Conservation (phyloP, 306 rosid genomes). For the Casuarina equisetifolia region DNA sequence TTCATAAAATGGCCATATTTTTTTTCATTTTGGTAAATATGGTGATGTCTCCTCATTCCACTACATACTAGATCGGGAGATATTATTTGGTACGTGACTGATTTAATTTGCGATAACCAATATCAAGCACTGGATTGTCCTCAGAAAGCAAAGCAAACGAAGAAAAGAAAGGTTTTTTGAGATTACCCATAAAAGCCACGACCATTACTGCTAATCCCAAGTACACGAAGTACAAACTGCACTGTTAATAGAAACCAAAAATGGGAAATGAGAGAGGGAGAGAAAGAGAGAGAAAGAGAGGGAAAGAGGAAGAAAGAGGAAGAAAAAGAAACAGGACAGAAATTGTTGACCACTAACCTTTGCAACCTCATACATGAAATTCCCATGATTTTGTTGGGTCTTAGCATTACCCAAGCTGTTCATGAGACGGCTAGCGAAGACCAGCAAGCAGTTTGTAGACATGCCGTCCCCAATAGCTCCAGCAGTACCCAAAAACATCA, state of each 20-base stretch:
- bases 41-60: neutral
- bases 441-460: conserved; percentile 76
- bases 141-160: conserved; percentile 39
- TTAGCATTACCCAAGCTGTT: conserved; percentile 73
- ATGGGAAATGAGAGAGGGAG: neutral
- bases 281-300: neutral
- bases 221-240: conserved; percentile 93
- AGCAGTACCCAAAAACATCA: conserved; percentile 70
- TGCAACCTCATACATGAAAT: conserved; percentile 75
- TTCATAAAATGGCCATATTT: conserved; percentile 13
- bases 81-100: conserved; percentile 1
- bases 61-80: neutral
- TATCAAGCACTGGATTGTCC: conserved; percentile 19
- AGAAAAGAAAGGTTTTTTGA: conserved; percentile 13
- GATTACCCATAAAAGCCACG: conserved; percentile 88
- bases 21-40: conserved; percentile 10
- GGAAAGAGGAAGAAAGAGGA: neutral
- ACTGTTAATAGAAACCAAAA: conserved; percentile 52
- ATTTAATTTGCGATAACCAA: neutral
- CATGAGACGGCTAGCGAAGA: conserved; percentile 86
- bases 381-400: conserved; percentile 31
- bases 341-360: conserved; percentile 45
- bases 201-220: conserved; percentile 86
- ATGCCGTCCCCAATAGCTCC: conserved; percentile 97
- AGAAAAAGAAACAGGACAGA: conserved; percentile 5